A percentile compares a stretch with the other conserved stretches of the same genome.
Conservation (phyloP, 805 yeast species). For the Wickerhamomyces ciferrii region DNA sequence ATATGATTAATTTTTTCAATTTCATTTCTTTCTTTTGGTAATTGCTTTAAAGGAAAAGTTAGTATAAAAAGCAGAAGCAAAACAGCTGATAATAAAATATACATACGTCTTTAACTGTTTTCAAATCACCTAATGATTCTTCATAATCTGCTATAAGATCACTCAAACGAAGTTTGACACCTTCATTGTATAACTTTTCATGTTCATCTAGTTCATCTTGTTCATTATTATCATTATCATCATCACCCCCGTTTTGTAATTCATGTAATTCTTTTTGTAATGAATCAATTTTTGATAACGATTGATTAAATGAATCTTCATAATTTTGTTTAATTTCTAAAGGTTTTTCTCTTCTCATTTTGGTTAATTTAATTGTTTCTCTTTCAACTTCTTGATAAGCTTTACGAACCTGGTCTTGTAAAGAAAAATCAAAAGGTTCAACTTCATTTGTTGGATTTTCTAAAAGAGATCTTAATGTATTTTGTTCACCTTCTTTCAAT, state of each 20-base stretch:
- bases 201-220: conserved; percentile 3
- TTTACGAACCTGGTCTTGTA: conserved; percentile 55
- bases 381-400: conserved; percentile 57
- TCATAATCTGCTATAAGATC: conserved; percentile 12
- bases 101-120: conserved; percentile 17
- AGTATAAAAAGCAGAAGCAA: conserved; percentile 1
- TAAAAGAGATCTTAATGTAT: conserved; percentile 16
- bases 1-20: conserved; percentile 24
- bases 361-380: conserved; percentile 51
- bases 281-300: conserved; percentile 20
- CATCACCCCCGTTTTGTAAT: conserved; percentile 1
- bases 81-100: too few species aligned
- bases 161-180: neutral
- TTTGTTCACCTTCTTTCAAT: conserved; percentile 19
- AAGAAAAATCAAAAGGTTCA: conserved; percentile 66
- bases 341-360: conserved; percentile 51
- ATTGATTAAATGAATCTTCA: conserved; percentile 30
- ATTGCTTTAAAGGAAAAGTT: conserved; percentile 9
- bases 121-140: conserved; percentile 8
- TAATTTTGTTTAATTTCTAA: conserved; percentile 30
- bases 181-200: conserved; percentile 8
- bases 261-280: conserved; percentile 20
- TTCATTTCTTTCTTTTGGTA: conserved; percentile 23
- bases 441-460: conserved; percentile 28
- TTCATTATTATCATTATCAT: conserved; percentile 2